Evolutionary conservation across 441 rosid species (phyloP).

Genomic region (Arabidopsis hybrid): DNA sequence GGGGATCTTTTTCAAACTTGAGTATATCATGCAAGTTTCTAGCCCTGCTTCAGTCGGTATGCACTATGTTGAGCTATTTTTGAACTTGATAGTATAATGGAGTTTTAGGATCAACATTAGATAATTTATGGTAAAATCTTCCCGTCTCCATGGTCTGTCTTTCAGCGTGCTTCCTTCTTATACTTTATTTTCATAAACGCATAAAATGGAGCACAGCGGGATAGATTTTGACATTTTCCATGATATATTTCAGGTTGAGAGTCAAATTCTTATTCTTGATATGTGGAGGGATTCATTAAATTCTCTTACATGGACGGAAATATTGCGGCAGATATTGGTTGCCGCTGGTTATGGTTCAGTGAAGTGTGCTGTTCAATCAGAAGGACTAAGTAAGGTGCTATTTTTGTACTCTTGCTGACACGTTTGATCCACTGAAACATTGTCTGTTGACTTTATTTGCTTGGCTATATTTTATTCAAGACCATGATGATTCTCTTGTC

Average conservation of each 20-base stretch:
- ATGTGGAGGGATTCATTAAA: constrained; percentile 87
- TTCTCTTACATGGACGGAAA: constrained; percentile 94
- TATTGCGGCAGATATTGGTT: constrained; percentile 78
- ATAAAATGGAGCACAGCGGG: background rate
- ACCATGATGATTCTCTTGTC: constrained; percentile 14
- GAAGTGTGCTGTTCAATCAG: constrained; percentile 58
- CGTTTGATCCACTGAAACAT: constrained; percentile 24
- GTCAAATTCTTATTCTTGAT: constrained; percentile 64
- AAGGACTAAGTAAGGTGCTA: constrained; percentile 74
- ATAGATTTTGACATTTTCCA: background rate
- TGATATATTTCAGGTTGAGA: constrained; percentile 64
- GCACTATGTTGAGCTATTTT: constrained; percentile 39
- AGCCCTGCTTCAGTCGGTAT: constrained; percentile 91
- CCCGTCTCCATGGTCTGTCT: background rate
- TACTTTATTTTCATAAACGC: constrained; percentile 1
- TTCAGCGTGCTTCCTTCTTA: constrained; percentile 12
- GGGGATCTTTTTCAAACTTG: constrained; percentile 57
- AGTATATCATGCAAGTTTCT: constrained; percentile 90
- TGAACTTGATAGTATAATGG: constrained; percentile 7
- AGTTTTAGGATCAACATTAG: constrained; percentile 10
- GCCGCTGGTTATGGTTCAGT: constrained; percentile 95
- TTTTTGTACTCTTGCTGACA: constrained; percentile 14
- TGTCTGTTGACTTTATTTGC: background rate
- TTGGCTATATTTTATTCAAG: constrained; percentile 23
- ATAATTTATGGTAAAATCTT: constrained; percentile 6